Base-by-base conservation (phyloP, 306 rosid genomes). In the Purshia tridentata region DNA sequence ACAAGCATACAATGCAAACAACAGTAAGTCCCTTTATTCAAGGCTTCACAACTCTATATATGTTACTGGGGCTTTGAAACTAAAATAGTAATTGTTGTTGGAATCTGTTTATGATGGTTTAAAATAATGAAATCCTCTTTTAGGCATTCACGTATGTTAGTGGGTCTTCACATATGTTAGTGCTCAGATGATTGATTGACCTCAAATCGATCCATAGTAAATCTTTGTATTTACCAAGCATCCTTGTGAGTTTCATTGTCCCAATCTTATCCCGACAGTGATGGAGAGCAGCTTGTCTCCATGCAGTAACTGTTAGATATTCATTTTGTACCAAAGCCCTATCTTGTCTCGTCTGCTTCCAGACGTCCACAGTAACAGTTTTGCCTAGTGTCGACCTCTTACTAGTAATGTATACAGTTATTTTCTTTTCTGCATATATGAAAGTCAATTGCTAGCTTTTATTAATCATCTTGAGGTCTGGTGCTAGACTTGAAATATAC, bases 11-110 rank as follows among this genome's bases (percentile, higher is more conserved):
- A 37, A 69, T 77, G 75, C 75, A 19, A 50, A 66, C 77, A 47
- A 81, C 74, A 74, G 99, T 95, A 87, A 82, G 84, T 60, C 48
- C 78, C 41, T 72, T 18, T 37, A 18, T 50, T 73, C 61, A 12
- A 72, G 70, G 62, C 78, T 64, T 69, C 48, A 41, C 15, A 72
- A 45, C 35, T 29, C 35, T 29, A 29, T 29, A 29, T 29, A 29
- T 3, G 35, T 29, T 29, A 29, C 2, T 44, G 20, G 51, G 55
- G 67, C 4, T 47, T 72, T 11, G 42, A 47, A 56, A 71, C 8
- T 7, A 22, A 58, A 58, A 29, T 12, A 11, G 40, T 65, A 45
- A 42, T 65, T 65, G 70, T 23, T 6, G 39, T 23, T 12, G n/a
- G 54, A 65, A 44, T 5, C 9, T 44, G 47, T 44, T 44, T 44